Base-by-base conservation (phyloP, 2,329 filamentous ascomycete species). In the Raffaelea ambrosiae region DNA sequence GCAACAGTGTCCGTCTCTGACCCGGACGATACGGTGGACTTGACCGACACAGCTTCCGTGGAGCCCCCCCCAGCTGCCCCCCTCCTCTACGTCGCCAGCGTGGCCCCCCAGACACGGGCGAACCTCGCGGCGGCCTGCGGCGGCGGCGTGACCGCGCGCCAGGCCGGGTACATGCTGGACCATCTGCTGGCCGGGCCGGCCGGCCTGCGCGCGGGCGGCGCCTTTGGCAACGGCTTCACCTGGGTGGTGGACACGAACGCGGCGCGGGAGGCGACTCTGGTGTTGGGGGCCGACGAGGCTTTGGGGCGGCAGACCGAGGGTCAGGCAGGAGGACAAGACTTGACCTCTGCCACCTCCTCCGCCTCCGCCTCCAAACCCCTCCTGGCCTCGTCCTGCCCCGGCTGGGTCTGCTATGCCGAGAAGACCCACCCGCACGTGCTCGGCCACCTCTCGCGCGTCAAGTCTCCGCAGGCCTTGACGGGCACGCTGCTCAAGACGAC, bases 321-420 rank as follows among this genome's bases (percentile, higher is more conserved):
- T n/a, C n/a, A n/a, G 20, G n/a, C 47, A 38, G 13, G 35, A 16
- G 16, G 8, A 7, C 35, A 38, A 38, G 35, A 38, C 31, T 9
- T 33, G 31, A n/a, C n/a, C n/a, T n/a, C n/a, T n/a, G n/a, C n/a
- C n/a, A n/a, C n/a, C n/a, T n/a, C n/a, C n/a, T n/a, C n/a, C n/a
- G n/a, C n/a, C n/a, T n/a, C n/a, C n/a, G n/a, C n/a, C n/a, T n/a
- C n/a, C n/a, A n/a, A n/a, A 21, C 52, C 88, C 0, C 81, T 91
- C 26, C 74, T 98, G 40, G 88, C 90, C 9, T 90, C 90, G 3
- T 88, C 88, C 19, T 98, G 93, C 63, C 93, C 93, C 1, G 93
- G 93, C 8, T 98, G 94, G 90, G 91, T 98, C 48, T 98, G 93
- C 68, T 98, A 98, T 61, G 91, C 91, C 22, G 93, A 98, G 65